These are phyloP conservation scores for Melastoma candidum DNA, from an alignment of 441 rosid genomes.

Conservation along the genomic window DNA sequence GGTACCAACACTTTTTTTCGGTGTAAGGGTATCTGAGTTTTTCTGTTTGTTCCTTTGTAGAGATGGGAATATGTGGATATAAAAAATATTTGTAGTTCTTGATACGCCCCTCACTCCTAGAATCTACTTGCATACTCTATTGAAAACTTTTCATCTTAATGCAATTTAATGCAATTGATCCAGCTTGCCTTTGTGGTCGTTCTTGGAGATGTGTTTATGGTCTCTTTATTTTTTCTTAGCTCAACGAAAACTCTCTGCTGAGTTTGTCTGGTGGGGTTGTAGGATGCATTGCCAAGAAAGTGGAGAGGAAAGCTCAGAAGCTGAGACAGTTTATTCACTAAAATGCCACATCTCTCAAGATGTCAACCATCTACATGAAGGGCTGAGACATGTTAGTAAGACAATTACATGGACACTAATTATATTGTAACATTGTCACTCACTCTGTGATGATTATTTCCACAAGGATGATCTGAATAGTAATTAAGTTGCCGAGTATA, in stretches of 20 bases:
- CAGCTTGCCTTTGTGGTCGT: too few relatives aligned
- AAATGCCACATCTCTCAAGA: constrained; percentile 94
- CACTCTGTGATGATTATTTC: too few relatives aligned
- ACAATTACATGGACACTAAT: too few relatives aligned
- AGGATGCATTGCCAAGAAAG: constrained; percentile 91
- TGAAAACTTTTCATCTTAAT: too few relatives aligned
- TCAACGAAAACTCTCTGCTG: constrained; percentile 1
- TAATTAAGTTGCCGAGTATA: too few relatives aligned
- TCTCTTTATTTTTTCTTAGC: constrained; percentile 5
- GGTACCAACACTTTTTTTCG: constrained; percentile 25
- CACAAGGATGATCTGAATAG: too few relatives aligned
- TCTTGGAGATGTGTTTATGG: neutral
- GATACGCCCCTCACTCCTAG: too few relatives aligned
- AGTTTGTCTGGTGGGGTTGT: constrained; percentile 13
- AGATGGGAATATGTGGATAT: neutral
- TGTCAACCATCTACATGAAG: constrained; percentile 96
- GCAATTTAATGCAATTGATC: too few relatives aligned
- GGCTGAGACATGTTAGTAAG: constrained; percentile 60
- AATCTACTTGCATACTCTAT: too few relatives aligned
- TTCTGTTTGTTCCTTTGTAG: neutral
- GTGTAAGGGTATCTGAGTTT: neutral
- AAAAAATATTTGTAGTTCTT: too few relatives aligned
- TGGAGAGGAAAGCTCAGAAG: constrained; percentile 83
- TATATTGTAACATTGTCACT: too few relatives aligned
- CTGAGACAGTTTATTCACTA: constrained; percentile 72